A percentile compares a stretch with the other conserved stretches of the same genome.
These are phyloP conservation scores for Tricholoma hemisulphureum DNA, from an alignment of 768 basidiomycete genomes.

Conservation along the genomic window DNA sequence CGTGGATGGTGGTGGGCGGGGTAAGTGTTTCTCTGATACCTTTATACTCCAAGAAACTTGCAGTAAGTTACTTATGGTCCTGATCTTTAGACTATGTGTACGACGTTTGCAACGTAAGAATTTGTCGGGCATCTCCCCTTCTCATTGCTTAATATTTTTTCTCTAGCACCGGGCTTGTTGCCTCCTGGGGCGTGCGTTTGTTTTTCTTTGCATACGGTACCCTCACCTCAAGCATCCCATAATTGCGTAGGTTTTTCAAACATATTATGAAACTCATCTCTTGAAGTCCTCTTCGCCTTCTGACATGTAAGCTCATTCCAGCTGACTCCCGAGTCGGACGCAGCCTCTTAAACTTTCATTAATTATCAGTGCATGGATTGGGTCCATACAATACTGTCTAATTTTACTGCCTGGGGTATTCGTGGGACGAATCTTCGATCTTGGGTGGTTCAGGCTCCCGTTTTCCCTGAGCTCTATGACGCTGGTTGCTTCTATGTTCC, in stretches of 20 bases:
- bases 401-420: constrained; percentile 50
- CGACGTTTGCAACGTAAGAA: constrained; percentile 41
- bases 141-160: not conserved
- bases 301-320: constrained; percentile 41
- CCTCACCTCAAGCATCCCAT: too few species aligned
- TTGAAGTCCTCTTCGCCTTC: constrained; percentile 46
- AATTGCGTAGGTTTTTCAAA: constrained; percentile 64
- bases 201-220: not conserved
- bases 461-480: constrained; percentile 42
- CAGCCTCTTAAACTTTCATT: too few species aligned
- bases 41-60: too few species aligned
- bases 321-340: too few species aligned
- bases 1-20: constrained; percentile 45
- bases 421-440: constrained; percentile 58
- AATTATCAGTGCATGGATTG: constrained; percentile 31
- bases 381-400: constrained; percentile 44
- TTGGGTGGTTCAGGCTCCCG: constrained; percentile 54
- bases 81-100: constrained; percentile 16
- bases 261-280: constrained; percentile 51
- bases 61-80: not conserved
- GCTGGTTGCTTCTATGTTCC: constrained; percentile 49
- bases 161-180: constrained; percentile 51
- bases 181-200: constrained; percentile 53
- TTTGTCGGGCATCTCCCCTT: not conserved
- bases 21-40: constrained; percentile 26